Base-by-base conservation (phyloP, 2,329 filamentous ascomycete species). In the Colletotrichum higginsianum region DNA sequence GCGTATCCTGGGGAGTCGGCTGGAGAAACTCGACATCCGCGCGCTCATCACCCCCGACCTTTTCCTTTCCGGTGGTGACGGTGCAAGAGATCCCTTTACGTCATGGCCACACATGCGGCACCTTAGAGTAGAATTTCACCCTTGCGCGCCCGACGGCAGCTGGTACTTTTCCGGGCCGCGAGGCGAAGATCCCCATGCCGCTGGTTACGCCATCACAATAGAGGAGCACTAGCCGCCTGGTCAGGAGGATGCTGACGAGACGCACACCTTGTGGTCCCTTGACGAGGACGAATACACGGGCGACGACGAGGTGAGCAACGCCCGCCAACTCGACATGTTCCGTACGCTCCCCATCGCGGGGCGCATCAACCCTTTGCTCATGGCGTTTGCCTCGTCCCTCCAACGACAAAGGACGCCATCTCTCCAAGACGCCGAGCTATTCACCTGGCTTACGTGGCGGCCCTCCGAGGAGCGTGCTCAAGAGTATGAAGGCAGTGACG, bases 101-200 rank as follows among this genome's bases (percentile, higher is more conserved):
- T 26, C 4, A 26, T 26, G 26, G 26, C 26, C 26, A 26, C 26
- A 26, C 26, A 26, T 26, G 3, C 26, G 26, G 26, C 26, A 26
- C 26, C 26, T 26, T 26, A 26, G 26, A 26, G 26, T 26, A 4
- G 26, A 26, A 4, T 26, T 26, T 26, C 26, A 26, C 26, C 26
- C 26, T 26, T 26, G 26, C 26, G 26, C 26, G 26, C 26, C 26
- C 26, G 26, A 75, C 42, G 74, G 75, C 13, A 69, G 52, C 23
- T 76, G 75, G 74, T 77, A 75, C 65, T 77, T 75, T 58, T 72
- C 72, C 63, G 75, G 75, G 15, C 74, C 75, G 18, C 53, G 70
- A 30, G 75, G 74, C 53, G 74, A 76, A 67, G 68, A 75, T 60
- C 73, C 74, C 15, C 46, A 73, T 61, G 55, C 58, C 40, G 55